Evolutionary conservation across 1,284 basidiomycete species (phyloP).

Genomic region (Uromyces viciae-fabae): DNA sequence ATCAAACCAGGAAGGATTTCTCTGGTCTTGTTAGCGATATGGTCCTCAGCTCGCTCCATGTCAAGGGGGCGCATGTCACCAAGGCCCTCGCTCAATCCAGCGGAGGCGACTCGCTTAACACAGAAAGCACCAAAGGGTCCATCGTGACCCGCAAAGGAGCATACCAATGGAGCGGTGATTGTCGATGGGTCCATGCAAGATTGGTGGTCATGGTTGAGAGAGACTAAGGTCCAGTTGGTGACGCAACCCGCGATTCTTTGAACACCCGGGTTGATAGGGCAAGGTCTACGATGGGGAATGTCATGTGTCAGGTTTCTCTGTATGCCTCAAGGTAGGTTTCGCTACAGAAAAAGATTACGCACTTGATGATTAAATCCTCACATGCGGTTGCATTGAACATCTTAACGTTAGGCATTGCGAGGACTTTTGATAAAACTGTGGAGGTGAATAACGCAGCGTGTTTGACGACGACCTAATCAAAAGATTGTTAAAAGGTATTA

Average conservation of each 20-base stretch:
- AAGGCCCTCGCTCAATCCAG: slow-evolving; percentile 70
- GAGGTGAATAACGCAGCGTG: slow-evolving; percentile 78
- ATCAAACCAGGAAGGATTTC: slow-evolving; percentile 71
- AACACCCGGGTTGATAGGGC: slow-evolving; percentile 59
- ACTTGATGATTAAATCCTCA: slow-evolving; percentile 47
- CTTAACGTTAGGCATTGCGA: slow-evolving; percentile 66
- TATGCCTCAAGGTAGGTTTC: neutral
- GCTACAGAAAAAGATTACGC: slow-evolving; percentile 53
- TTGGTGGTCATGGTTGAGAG: slow-evolving; percentile 67
- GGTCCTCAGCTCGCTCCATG: slow-evolving; percentile 71
- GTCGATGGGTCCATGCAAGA: slow-evolving; percentile 83
- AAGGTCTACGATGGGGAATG: slow-evolving; percentile 56
- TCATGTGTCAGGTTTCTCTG: slow-evolving; percentile 64
- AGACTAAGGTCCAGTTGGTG: slow-evolving; percentile 78
- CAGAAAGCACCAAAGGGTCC: slow-evolving; percentile 81
- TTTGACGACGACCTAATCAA: slow-evolving; percentile 67
- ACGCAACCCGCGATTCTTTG: slow-evolving; percentile 78
- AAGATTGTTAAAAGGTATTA: neutral
- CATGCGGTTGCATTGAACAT: slow-evolving; percentile 56
- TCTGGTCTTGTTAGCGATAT: slow-evolving; percentile 62
- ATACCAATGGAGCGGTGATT: slow-evolving; percentile 71
- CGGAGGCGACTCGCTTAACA: slow-evolving; percentile 73
- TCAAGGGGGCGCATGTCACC: slow-evolving; percentile 70
- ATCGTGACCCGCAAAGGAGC: slow-evolving; percentile 58
- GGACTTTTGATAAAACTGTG: slow-evolving; percentile 69